Evolutionary conservation across 2,329 filamentous ascomycete species (phyloP).

Genomic region (Diaporthe amygdali): DNA sequence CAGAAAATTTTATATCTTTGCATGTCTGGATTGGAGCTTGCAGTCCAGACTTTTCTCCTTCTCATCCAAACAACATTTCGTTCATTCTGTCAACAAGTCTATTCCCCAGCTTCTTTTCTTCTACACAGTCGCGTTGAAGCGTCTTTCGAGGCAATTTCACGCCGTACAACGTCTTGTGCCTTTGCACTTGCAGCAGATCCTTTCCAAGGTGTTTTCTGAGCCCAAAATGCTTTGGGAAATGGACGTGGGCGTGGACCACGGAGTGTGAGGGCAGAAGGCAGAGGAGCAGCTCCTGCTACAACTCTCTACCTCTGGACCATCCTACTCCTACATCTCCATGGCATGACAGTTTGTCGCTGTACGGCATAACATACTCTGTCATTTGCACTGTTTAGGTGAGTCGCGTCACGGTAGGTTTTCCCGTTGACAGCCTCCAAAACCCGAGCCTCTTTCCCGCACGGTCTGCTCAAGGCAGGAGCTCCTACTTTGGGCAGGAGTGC

Average conservation of each 20-base stretch:
- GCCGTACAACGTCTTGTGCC: neutral
- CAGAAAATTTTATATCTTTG: conserved; percentile 22
- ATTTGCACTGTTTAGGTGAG: neutral
- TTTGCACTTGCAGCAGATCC: neutral
- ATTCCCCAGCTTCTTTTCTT: neutral
- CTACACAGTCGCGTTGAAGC: neutral
- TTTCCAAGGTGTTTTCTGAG: neutral
- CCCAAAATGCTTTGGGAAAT: neutral
- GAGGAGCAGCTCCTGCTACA: neutral
- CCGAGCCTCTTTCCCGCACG: neutral
- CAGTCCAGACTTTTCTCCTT: neutral
- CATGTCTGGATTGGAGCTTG: neutral
- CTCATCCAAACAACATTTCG: neutral
- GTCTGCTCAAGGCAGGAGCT: neutral
- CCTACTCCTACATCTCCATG: neutral
- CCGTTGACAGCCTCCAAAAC: neutral
- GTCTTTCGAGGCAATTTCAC: too few species aligned
- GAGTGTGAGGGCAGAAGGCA: neutral
- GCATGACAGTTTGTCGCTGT: neutral
- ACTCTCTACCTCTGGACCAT: too few species aligned
- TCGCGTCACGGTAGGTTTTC: neutral
- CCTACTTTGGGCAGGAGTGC: neutral
- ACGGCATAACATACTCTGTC: neutral
- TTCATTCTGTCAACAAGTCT: neutral
- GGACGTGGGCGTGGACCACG: neutral